Base-by-base conservation (phyloP, 305 asterid species). In the Fraxinus floribunda region DNA sequence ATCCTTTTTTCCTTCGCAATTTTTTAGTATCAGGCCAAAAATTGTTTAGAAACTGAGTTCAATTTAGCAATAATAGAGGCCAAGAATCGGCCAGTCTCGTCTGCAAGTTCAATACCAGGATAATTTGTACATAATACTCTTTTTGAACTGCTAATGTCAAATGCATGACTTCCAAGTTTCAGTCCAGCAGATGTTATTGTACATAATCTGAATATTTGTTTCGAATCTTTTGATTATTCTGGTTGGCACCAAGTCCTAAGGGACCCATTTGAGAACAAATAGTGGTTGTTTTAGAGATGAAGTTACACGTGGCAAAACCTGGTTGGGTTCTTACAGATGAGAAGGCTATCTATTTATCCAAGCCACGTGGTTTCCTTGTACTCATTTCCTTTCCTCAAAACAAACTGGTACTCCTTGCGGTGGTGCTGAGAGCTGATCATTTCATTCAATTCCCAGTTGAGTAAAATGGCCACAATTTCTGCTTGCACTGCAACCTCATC, bases 381-480 rank as follows among this genome's bases (percentile, higher is more conserved):
- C 68, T 80, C 84, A 4, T 75, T 80, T 29, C n/a, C 49, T 44
- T 71, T 30, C 62, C 4, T 30, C 66, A 39, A 80, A 55, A 44
- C 62, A 80, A 35, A 52, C 76, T 82, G 84, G 77, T 62, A 75
- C n/a, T 11, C 26, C 78, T 55, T 16, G 9, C 39, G 18, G 24
- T 30, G 81, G 36, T 66, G 75, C 81, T 64, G 82, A 76, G 46
- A 81, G 60, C 80, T 52, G 79, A 57, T 83, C 71, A 52, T 30
- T 73, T 49, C 80, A 39, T 74, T 35, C 81, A 5, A 76, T 77
- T 32, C 77, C 70, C 44, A 79, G 77, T 41, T 34, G 20, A 70
- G 30, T 64, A 79, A 84, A 83, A 94, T 93, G 97, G 95, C 97
- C 60, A 85, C 92, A 78, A 74, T 89, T 90, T 83, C 92, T 16